These are phyloP conservation scores for Fusarium sp. DNA, from an alignment of 2,329 filamentous ascomycete species.

Conservation along the genomic window DNA sequence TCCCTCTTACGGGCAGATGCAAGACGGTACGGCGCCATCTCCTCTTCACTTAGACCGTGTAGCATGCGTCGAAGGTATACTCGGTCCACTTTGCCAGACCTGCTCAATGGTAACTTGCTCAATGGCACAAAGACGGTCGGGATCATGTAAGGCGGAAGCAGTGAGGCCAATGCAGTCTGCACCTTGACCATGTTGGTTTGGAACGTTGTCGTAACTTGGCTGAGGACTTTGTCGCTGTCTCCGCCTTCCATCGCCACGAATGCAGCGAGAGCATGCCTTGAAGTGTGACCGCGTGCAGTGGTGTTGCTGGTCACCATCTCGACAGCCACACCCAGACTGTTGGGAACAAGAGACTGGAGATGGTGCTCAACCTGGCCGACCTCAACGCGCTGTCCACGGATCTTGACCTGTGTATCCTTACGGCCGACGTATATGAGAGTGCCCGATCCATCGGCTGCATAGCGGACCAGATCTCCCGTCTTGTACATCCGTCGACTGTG, in stretches of 20 bases:
- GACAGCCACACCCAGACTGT: conserved; percentile 11
- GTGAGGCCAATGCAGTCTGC: conserved; percentile 7
- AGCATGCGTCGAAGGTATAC: conserved; percentile 8
- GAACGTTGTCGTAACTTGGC: conserved; percentile 9
- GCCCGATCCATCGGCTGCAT: conserved; percentile 55
- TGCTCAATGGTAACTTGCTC: conserved; percentile 12
- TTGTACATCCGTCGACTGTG: conserved; percentile 9
- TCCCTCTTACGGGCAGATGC: conserved; percentile 2
- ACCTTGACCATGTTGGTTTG: conserved; percentile 10
- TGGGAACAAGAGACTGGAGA: conserved; percentile 13
- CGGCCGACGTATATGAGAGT: conserved; percentile 53
- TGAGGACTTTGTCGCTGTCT: conserved; percentile 15
- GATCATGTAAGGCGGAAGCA: conserved; percentile 15
- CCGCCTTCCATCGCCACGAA: conserved; percentile 12
- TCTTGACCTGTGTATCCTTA: conserved; percentile 57
- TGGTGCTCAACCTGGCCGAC: conserved; percentile 46
- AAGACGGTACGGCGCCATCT: conserved; percentile 12
- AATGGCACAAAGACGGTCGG: conserved; percentile 14
- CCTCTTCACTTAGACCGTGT: conserved; percentile 9
- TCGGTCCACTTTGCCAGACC: conserved; percentile 11
- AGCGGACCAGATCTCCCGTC: conserved; percentile 55
- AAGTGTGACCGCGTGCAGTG: conserved; percentile 6
- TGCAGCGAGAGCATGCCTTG: conserved; percentile 13
- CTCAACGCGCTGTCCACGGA: conserved; percentile 67
- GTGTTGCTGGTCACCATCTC: conserved; percentile 12